Percentiles rank a stretch among this genome's conserved stretches.
Evolutionary conservation across 1,284 basidiomycete species (phyloP).

Genomic region (Cryptococcus sp.): DNA sequence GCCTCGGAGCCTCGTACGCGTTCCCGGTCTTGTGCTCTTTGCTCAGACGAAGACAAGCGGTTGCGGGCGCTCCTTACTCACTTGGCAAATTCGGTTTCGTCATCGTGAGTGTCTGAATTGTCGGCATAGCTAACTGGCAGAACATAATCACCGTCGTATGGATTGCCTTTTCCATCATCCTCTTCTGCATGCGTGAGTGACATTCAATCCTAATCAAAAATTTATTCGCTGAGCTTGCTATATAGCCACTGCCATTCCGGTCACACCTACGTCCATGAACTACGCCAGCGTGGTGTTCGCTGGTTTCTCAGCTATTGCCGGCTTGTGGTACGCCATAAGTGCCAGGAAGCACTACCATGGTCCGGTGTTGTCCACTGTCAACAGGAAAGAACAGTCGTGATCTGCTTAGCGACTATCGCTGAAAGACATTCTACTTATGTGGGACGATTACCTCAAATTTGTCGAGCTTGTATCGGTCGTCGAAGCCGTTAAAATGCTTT

Average conservation of each 20-base stretch:
- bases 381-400: not conserved
- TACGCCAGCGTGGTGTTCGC: slow-evolving; percentile 51
- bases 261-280: slow-evolving; percentile 54
- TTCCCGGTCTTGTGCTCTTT: slow-evolving; percentile 53
- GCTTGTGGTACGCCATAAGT: slow-evolving; percentile 49
- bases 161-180: slow-evolving; percentile 54
- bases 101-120: slow-evolving; percentile 31
- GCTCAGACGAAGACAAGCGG: slow-evolving; percentile 42
- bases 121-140: slow-evolving; percentile 17
- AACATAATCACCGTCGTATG: slow-evolving; percentile 54
- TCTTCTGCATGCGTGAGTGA: slow-evolving; percentile 54
- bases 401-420: too few species aligned
- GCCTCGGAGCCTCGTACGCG: slow-evolving; percentile 50
- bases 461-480: too few species aligned
- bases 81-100: slow-evolving; percentile 52
- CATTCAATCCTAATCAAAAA: not conserved
- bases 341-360: slow-evolving; percentile 42
- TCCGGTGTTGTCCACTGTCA: slow-evolving; percentile 25
- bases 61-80: slow-evolving; percentile 50
- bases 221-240: not conserved
- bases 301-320: slow-evolving; percentile 48
- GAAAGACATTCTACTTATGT: too few species aligned
- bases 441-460: too few species aligned
- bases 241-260: slow-evolving; percentile 49
- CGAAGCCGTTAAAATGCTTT: too few species aligned